A percentile compares a stretch with the other conserved stretches of the same genome.
These are phyloP conservation scores for Acrodontium crateriforme DNA, from an alignment of 2,329 filamentous ascomycete species.

Conservation along the genomic window DNA sequence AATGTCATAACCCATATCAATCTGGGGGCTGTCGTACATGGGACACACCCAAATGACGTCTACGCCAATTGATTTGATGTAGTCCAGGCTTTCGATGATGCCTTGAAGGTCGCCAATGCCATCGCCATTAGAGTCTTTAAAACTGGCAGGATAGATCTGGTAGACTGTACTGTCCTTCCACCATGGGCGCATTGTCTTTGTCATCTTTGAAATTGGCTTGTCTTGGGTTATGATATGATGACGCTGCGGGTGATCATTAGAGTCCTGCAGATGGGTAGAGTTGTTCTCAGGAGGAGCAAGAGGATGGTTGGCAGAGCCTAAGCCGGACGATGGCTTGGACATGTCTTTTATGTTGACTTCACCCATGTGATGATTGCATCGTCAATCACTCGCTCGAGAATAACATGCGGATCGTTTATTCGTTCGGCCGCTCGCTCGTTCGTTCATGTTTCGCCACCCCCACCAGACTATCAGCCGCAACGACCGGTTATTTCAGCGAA, in stretches of 20 bases:
- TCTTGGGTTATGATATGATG: too few relatives aligned
- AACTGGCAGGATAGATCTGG: conserved; percentile 31
- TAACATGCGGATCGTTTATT: too few relatives aligned
- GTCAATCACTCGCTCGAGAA: too few relatives aligned
- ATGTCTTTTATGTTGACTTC: too few relatives aligned
- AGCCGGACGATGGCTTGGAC: too few relatives aligned
- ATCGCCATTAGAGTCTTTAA: conserved; percentile 40
- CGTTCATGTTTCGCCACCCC: too few relatives aligned
- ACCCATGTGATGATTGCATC: too few relatives aligned
- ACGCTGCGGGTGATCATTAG: not conserved
- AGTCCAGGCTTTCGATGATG: conserved; percentile 47
- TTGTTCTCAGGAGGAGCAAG: too few relatives aligned
- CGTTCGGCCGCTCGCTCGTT: too few relatives aligned
- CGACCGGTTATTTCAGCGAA: too few relatives aligned
- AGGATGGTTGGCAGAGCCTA: too few relatives aligned
- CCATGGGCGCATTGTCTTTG: conserved; percentile 14
- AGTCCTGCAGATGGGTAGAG: not conserved
- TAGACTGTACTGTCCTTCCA: conserved; percentile 32
- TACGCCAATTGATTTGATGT: conserved; percentile 47
- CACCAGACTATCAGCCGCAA: too few relatives aligned
- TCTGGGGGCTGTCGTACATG: conserved; percentile 38
- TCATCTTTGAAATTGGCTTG: conserved; percentile 1
- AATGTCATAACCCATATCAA: conserved; percentile 42
- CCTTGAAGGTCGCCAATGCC: conserved; percentile 48
- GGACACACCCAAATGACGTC: conserved; percentile 56